Evolutionary conservation across 306 rosid genomes (phyloP).

Genomic region (Cucumis cinereus): DNA sequence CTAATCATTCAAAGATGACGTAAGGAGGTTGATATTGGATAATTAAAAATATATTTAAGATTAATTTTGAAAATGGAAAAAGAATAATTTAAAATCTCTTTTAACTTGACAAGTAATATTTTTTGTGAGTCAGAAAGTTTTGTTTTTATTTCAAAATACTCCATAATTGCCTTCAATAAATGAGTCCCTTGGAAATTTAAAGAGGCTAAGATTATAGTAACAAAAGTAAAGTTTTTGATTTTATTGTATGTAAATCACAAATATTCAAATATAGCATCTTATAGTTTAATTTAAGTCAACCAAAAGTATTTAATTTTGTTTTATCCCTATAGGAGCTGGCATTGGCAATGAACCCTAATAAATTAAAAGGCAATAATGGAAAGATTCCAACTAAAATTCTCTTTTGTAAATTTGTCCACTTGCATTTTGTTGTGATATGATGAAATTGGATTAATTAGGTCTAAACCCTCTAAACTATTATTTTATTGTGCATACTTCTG

Average conservation of each 20-base stretch:
- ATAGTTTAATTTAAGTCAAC: background rate
- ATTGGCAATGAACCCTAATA: background rate
- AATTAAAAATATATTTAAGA: too few relatives aligned
- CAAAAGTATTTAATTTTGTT: background rate
- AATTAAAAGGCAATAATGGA: background rate
- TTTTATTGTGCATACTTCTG: background rate
- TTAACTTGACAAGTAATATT: too few relatives aligned
- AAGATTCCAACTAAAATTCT: background rate
- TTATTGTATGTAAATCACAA: background rate
- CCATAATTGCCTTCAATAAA: background rate
- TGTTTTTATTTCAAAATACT: background rate
- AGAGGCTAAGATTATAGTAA: background rate
- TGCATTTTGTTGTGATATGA: background rate
- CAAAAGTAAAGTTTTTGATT: background rate
- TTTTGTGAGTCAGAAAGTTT: background rate
- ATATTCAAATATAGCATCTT: background rate
- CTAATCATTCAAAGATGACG: too few relatives aligned
- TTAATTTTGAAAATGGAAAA: too few relatives aligned
- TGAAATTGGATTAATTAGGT: background rate
- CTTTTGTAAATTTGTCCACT: background rate
- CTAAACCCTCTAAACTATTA: background rate
- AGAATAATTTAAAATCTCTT: too few relatives aligned
- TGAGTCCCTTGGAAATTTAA: background rate
- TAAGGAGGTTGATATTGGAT: too few relatives aligned
- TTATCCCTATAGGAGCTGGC: background rate